A percentile compares a stretch with the other conserved stretches of the same genome.
phyloP scores from a whole-genome alignment of 73 alveolate species.

The Paramecium bursaria region DNA sequence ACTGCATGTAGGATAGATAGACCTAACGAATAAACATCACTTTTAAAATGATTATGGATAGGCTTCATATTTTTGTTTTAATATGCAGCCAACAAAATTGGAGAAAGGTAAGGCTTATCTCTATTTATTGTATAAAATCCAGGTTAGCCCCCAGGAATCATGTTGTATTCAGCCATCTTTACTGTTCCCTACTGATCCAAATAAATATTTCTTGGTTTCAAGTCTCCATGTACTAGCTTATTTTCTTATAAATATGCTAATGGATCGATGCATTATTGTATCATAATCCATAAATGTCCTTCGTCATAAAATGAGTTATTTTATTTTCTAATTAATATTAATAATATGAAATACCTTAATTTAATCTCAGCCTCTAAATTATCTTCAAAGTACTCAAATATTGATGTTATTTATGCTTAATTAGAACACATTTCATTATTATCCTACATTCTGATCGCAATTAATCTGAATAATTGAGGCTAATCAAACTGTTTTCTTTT shows the following conservation, averaged over 20 bases:
- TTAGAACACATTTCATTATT: conserved; percentile 13
- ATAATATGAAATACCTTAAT: too few species aligned
- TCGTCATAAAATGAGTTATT: conserved; percentile 6
- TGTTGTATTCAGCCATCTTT: neutral
- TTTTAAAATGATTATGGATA: conserved; percentile 10
- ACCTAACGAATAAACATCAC: conserved; percentile 46
- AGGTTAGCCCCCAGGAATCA: neutral
- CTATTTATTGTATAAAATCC: conserved; percentile 16
- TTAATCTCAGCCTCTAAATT: neutral
- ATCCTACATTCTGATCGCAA: neutral
- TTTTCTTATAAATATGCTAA: conserved; percentile 11
- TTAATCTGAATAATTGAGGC: neutral
- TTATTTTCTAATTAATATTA: neutral
- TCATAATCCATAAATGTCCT: conserved; percentile 44
- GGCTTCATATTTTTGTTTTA: neutral
- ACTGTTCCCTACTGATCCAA: conserved; percentile 27
- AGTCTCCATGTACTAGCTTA: conserved; percentile 38
- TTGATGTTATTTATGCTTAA: neutral
- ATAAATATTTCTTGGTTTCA: conserved; percentile 25
- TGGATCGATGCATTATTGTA: conserved; percentile 25
- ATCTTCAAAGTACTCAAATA: conserved; percentile 1
- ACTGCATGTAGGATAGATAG: conserved; percentile 8
- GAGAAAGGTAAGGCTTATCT: conserved; percentile 27
- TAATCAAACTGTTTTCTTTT: conserved; percentile 15
- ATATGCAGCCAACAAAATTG: neutral